phyloP scores from a whole-genome alignment of 2,329 filamentous ascomycete species.

The Fusarium poae region DNA sequence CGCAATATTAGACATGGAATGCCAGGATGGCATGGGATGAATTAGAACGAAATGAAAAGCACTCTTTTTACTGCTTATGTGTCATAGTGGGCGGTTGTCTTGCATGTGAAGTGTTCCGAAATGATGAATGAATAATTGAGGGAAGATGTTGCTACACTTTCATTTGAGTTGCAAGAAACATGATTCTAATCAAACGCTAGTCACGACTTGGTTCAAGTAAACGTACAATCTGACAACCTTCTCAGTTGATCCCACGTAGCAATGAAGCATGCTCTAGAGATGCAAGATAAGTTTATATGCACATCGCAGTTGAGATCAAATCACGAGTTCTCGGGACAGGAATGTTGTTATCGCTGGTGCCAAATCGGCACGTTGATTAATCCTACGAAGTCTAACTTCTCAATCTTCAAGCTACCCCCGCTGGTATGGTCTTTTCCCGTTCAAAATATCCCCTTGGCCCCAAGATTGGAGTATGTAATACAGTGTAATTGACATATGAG shows the following conservation, averaged over 20 bases:
- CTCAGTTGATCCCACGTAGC: background rate
- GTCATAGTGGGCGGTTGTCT: background rate
- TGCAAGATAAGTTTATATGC: too few relatives aligned
- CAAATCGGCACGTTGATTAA: constrained; percentile 35
- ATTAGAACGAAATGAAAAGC: constrained; percentile 13
- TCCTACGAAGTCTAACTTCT: constrained; percentile 30
- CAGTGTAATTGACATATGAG: constrained; percentile 40
- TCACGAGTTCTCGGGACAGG: constrained; percentile 8
- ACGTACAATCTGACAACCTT: background rate
- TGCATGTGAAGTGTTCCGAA: background rate
- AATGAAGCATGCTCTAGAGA: background rate
- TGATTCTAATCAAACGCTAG: background rate
- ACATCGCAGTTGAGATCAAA: background rate
- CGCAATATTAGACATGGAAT: constrained; percentile 36
- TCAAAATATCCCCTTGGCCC: constrained; percentile 20
- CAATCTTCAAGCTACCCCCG: constrained; percentile 14
- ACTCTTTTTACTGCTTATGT: constrained; percentile 6
- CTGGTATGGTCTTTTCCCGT: constrained; percentile 31
- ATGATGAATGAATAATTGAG: background rate
- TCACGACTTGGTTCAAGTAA: background rate
- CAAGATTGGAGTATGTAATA: constrained; percentile 41
- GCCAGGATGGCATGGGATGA: background rate
- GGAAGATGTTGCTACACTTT: background rate
- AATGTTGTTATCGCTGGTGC: constrained; percentile 17
- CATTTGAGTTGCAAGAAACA: background rate